These are phyloP conservation scores for Solidago caesia DNA, from an alignment of 129 eudicot genomes.

Conservation along the genomic window DNA sequence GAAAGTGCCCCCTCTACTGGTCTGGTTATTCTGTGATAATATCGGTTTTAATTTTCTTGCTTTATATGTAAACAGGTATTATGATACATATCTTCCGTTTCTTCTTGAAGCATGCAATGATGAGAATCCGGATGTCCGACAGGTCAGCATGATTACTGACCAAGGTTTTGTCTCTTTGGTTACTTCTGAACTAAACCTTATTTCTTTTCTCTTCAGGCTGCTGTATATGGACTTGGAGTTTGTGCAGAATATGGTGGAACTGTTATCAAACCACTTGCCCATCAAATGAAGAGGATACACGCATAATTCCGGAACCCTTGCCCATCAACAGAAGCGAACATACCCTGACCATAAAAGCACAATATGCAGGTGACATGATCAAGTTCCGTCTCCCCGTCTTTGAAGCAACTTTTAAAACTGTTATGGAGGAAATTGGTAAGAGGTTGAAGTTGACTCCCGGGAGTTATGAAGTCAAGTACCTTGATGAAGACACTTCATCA, in stretches of 20 bases:
- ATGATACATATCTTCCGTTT: slow-evolving; percentile 94
- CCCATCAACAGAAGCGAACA: not conserved
- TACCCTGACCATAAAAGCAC: slow-evolving; percentile 34
- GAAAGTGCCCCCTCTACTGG: not conserved
- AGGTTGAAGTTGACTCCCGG: slow-evolving; percentile 21
- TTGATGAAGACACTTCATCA: slow-evolving; percentile 31
- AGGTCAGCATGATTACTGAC: slow-evolving; percentile 45
- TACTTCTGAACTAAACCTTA: slow-evolving; percentile 12
- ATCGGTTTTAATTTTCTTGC: not conserved
- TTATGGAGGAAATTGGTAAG: slow-evolving; percentile 23
- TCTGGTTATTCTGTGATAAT: not conserved
- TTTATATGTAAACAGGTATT: slow-evolving; percentile 53
- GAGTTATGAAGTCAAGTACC: slow-evolving; percentile 28
- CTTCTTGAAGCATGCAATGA: slow-evolving; percentile 98
- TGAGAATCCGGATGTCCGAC: slow-evolving; percentile 92
- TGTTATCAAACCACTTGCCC: slow-evolving; percentile 84
- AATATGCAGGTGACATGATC: slow-evolving; percentile 19
- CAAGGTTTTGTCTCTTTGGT: slow-evolving; percentile 1
- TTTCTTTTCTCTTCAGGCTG: slow-evolving; percentile 59
- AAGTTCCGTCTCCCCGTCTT: slow-evolving; percentile 25
- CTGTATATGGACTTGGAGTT: slow-evolving; percentile 99
- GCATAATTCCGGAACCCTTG: not conserved
- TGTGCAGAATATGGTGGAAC: slow-evolving; percentile 99
- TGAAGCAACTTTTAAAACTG: slow-evolving; percentile 19
- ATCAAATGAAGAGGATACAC: not conserved